These are phyloP conservation scores for Mimosa pudica DNA, from an alignment of 306 rosid genomes.

Conservation along the genomic window DNA sequence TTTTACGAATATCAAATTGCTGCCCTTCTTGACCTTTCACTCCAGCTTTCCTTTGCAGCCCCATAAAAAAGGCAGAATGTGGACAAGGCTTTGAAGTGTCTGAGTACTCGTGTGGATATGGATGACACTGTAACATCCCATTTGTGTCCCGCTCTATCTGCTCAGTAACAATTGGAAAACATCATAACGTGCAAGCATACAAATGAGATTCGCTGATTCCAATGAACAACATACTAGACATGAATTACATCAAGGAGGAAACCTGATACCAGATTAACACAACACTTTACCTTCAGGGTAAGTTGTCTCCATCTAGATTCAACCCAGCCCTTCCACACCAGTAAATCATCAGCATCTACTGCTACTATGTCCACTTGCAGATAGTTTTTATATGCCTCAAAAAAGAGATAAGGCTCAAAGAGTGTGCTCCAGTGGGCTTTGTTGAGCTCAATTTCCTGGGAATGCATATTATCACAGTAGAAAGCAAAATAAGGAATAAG, in stretches of 20 bases:
- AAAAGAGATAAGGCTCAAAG: slow-evolving; percentile 62
- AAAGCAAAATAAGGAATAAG: not conserved
- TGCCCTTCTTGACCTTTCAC: slow-evolving; percentile 41
- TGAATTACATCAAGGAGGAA: not conserved
- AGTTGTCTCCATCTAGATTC: slow-evolving; percentile 75
- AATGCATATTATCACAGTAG: not conserved
- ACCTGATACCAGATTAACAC: not conserved
- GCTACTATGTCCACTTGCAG: slow-evolving; percentile 74
- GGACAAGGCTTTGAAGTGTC: slow-evolving; percentile 36
- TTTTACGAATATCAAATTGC: slow-evolving; percentile 43
- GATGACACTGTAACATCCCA: slow-evolving; percentile 43
- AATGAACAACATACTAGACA: not conserved
- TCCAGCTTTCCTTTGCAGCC: slow-evolving; percentile 39
- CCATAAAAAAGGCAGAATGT: slow-evolving; percentile 40
- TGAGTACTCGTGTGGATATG: slow-evolving; percentile 36
- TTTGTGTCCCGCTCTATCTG: slow-evolving; percentile 41
- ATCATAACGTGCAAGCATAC: not conserved
- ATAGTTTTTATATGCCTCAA: slow-evolving; percentile 69
- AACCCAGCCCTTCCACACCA: slow-evolving; percentile 81
- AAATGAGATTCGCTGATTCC: no score
- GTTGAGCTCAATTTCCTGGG: slow-evolving; percentile 63
- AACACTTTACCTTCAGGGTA: slow-evolving; percentile 38
- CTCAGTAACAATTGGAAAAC: slow-evolving; percentile 6
- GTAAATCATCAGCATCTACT: slow-evolving; percentile 58
- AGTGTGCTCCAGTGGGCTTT: slow-evolving; percentile 64